Evolutionary conservation across 257 asterid species (phyloP).

Genomic region (Henckelia pumila): DNA sequence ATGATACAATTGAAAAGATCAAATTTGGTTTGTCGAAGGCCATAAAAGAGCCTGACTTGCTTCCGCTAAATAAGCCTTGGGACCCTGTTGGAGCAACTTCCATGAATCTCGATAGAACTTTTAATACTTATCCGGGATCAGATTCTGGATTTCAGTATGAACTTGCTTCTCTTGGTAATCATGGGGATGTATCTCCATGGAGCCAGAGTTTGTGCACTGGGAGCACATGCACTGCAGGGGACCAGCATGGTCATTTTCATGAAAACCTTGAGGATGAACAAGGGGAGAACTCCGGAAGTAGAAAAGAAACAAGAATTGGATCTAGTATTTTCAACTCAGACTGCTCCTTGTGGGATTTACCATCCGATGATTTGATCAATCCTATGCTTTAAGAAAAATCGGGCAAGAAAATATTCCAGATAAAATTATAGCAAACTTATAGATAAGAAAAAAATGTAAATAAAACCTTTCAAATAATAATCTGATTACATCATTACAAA

Average conservation of each 20-base stretch:
- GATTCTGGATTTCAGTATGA: conserved; percentile 53
- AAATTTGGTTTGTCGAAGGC: conserved; percentile 61
- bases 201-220: conserved; percentile 55
- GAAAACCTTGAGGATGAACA: conserved; percentile 44
- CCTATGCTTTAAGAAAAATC: conserved; percentile 35
- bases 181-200: conserved; percentile 57
- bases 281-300: conserved; percentile 35
- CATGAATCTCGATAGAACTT: conserved; percentile 33
- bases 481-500: conserved; percentile 12
- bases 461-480: conserved; percentile 15
- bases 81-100: conserved; percentile 36
- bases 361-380: conserved; percentile 67
- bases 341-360: conserved; percentile 75
- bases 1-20: conserved; percentile 51
- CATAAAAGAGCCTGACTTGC: conserved; percentile 39
- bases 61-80: conserved; percentile 38
- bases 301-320: conserved; percentile 39
- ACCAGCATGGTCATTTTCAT: conserved; percentile 33
- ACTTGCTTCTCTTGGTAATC: conserved; percentile 41
- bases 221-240: conserved; percentile 53
- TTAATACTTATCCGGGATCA: conserved; percentile 34
- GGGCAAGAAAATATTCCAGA: not conserved
- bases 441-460: conserved; percentile 3
- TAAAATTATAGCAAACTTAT: conserved; percentile 12
- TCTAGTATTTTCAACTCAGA: conserved; percentile 53